phyloP scores from a whole-genome alignment of 768 basidiomycete genomes.

The Boletus rubescentipes region DNA sequence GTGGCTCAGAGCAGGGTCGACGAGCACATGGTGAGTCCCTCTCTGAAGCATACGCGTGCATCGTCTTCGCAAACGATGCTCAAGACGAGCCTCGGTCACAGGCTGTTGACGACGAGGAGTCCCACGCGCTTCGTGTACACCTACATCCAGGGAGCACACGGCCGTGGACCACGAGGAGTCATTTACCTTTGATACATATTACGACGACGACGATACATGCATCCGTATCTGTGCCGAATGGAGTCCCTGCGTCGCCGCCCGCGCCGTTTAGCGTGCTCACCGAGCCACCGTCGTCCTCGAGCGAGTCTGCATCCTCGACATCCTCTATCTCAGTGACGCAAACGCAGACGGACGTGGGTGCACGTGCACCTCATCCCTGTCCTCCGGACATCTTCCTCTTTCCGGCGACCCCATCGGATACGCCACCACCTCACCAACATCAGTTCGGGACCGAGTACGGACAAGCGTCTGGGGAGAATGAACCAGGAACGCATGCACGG shows the following conservation, averaged over 20 bases:
- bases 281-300: constrained; percentile 22
- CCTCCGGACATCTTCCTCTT: constrained; percentile 30
- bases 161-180: constrained; percentile 12
- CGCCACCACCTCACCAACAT: constrained; percentile 14
- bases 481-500: neutral
- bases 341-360: neutral
- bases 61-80: constrained; percentile 1
- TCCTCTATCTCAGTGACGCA: constrained; percentile 8
- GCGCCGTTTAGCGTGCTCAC: constrained; percentile 29
- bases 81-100: constrained; percentile 7
- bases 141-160: constrained; percentile 12
- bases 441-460: constrained; percentile 4
- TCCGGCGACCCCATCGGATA: constrained; percentile 29
- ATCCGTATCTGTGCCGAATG: neutral
- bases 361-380: neutral
- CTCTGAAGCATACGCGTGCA: neutral
- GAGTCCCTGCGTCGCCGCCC: constrained; percentile 11
- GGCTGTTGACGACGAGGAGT: constrained; percentile 27
- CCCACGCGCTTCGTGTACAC: constrained; percentile 13
- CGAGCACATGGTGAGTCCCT: constrained; percentile 44
- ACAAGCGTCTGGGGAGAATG: constrained; percentile 1
- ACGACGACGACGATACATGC: constrained; percentile 13
- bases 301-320: constrained; percentile 16
- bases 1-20: constrained; percentile 32
- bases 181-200: constrained; percentile 29